Conservation (phyloP, 2,329 filamentous ascomycete species). For the Arthrinium puccinioides region DNA sequence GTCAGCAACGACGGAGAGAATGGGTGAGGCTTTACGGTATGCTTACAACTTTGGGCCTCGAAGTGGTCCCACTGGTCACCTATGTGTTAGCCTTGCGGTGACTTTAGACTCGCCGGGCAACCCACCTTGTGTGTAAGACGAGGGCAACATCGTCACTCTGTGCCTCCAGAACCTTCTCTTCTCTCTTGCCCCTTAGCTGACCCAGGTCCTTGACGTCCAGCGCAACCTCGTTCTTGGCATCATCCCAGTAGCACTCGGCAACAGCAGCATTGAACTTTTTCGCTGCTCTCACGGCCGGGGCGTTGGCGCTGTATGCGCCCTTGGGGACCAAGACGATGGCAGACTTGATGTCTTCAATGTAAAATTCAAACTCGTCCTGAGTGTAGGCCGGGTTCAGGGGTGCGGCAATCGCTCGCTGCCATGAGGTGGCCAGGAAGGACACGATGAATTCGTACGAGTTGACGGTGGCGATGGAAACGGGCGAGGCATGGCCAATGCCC, state of each 20-base stretch:
- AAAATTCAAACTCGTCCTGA: slow-evolving; percentile 86
- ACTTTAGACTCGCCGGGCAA: background rate
- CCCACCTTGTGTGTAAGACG: slow-evolving; percentile 66
- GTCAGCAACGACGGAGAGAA: background rate
- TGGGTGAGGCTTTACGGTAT: background rate
- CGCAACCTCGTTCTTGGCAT: slow-evolving; percentile 54
- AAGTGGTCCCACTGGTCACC: slow-evolving; percentile 61
- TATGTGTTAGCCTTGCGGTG: slow-evolving; percentile 16
- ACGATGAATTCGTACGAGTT: slow-evolving; percentile 88
- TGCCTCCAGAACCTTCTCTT: slow-evolving; percentile 36
- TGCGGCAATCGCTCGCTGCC: slow-evolving; percentile 76
- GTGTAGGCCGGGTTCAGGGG: slow-evolving; percentile 87
- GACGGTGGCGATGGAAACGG: slow-evolving; percentile 75
- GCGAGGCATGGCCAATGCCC: slow-evolving; percentile 60
- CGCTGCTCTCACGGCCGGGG: slow-evolving; percentile 68
- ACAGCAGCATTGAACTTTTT: slow-evolving; percentile 76
- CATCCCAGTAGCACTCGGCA: slow-evolving; percentile 79
- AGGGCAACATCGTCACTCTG: slow-evolving; percentile 74
- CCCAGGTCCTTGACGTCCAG: slow-evolving; percentile 73
- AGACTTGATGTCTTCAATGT: slow-evolving; percentile 80
- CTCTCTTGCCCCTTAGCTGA: slow-evolving; percentile 43
- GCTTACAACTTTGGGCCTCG: slow-evolving; percentile 72
- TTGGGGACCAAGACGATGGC: slow-evolving; percentile 69
- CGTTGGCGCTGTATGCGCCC: slow-evolving; percentile 59
- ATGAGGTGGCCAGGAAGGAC: slow-evolving; percentile 77